Percentiles rank a stretch among this genome's conserved stretches.
These are phyloP conservation scores for Hypholoma sublateritium DNA, from an alignment of 768 basidiomycete species.

Conservation along the genomic window DNA sequence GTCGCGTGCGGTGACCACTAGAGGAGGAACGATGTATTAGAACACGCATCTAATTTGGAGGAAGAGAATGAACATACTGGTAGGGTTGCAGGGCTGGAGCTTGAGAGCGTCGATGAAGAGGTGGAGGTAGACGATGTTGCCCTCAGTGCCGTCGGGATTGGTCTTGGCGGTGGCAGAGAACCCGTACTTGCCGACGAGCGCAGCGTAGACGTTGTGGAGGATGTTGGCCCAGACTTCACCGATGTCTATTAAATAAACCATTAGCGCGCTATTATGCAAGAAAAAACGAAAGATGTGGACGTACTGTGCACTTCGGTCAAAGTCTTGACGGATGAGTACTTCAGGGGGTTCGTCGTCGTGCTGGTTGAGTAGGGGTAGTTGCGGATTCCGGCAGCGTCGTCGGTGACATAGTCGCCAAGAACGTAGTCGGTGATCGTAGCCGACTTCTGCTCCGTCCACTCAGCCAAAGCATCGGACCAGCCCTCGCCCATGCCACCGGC, in stretches of 20 bases:
- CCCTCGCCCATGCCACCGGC: constrained; percentile 72
- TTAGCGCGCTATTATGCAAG: background rate
- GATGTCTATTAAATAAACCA: constrained; percentile 13
- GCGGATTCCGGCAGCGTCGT: constrained; percentile 47
- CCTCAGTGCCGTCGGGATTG: constrained; percentile 17
- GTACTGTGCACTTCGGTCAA: constrained; percentile 49
- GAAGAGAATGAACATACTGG: constrained; percentile 12
- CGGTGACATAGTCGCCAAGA: constrained; percentile 29
- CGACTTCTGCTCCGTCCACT: constrained; percentile 38
- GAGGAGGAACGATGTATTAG: background rate
- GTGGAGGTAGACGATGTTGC: constrained; percentile 21
- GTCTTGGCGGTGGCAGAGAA: constrained; percentile 33
- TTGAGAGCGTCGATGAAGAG: constrained; percentile 22
- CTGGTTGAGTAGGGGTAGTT: constrained; percentile 57
- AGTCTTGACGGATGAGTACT: constrained; percentile 36
- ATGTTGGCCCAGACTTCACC: constrained; percentile 55
- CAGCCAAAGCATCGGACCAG: constrained; percentile 45
- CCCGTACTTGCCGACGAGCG: constrained; percentile 31
- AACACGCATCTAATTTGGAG: background rate
- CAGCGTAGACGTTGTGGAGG: constrained; percentile 41
- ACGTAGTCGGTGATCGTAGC: constrained; percentile 53
- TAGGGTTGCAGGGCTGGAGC: constrained; percentile 25
- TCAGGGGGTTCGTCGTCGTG: constrained; percentile 37
- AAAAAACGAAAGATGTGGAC: constrained; percentile 4
- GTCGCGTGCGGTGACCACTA: constrained; percentile 35